Percentiles rank a stretch among this genome's conserved stretches.
Conservation (phyloP, 208 protist species). For the Zelonia costaricensis region DNA sequence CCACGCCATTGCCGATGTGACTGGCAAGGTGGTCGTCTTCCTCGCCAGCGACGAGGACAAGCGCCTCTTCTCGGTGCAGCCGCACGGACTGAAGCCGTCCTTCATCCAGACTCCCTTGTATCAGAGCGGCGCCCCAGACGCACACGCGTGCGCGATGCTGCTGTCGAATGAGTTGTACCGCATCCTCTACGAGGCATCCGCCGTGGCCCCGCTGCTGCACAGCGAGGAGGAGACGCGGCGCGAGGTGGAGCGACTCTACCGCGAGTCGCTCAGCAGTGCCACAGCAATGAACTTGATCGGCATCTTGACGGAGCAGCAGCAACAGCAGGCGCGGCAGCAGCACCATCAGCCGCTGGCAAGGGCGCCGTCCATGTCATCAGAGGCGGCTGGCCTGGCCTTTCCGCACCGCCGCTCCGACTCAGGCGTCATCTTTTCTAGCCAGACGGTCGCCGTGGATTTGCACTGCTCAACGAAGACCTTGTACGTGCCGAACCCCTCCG, state of each 20-base stretch:
- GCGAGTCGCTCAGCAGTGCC: slow-evolving; percentile 28
- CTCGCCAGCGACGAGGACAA: slow-evolving; percentile 73
- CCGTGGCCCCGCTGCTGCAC: slow-evolving; percentile 62
- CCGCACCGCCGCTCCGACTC: slow-evolving; percentile 13
- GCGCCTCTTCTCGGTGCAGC: slow-evolving; percentile 65
- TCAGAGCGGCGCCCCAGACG: slow-evolving; percentile 40
- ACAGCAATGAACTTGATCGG: slow-evolving; percentile 52
- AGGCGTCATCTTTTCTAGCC: slow-evolving; percentile 29
- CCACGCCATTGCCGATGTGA: slow-evolving; percentile 65
- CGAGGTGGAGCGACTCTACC: slow-evolving; percentile 52
- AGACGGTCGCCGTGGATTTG: slow-evolving; percentile 57
- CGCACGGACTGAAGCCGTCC: slow-evolving; percentile 66
- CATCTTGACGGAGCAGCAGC: slow-evolving; percentile 30
- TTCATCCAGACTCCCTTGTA: slow-evolving; percentile 84
- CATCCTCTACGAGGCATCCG: slow-evolving; percentile 62
- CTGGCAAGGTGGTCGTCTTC: slow-evolving; percentile 68
- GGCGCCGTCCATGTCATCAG: background rate
- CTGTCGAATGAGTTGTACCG: slow-evolving; percentile 58
- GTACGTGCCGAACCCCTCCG: slow-evolving; percentile 72
- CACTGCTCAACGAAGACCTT: slow-evolving; percentile 64
- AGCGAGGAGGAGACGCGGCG: slow-evolving; percentile 52
- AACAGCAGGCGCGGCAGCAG: background rate
- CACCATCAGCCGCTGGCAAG: background rate
- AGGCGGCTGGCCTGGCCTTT: background rate
- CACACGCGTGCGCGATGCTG: slow-evolving; percentile 50